A percentile compares a stretch with the other conserved stretches of the same genome.
phyloP scores from a whole-genome alignment of 192 early-diverging fungal species.

The Piromyces sp. region DNA sequence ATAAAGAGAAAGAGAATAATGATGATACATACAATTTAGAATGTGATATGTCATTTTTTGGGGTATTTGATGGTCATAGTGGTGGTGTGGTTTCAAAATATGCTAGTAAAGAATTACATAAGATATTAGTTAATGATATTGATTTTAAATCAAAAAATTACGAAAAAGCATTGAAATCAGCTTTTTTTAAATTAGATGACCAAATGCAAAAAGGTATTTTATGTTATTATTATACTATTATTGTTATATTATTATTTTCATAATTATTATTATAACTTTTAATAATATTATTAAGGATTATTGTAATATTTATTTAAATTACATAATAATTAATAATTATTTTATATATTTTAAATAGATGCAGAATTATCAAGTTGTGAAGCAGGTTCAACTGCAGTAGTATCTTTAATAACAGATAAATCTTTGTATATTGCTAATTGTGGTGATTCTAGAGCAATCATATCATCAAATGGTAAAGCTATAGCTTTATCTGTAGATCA shows the following conservation, averaged over 20 bases:
- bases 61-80: neutral
- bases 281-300: too few species aligned
- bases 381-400: slow-evolving; percentile 91
- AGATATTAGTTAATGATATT: slow-evolving; percentile 39
- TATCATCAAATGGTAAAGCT: slow-evolving; percentile 58
- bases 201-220: slow-evolving; percentile 49
- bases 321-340: too few species aligned
- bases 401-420: slow-evolving; percentile 53
- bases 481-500: slow-evolving; percentile 79
- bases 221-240: too few species aligned
- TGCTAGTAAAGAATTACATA: slow-evolving; percentile 60
- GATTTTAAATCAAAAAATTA: slow-evolving; percentile 53
- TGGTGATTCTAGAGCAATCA: slow-evolving; percentile 85
- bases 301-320: too few species aligned
- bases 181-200: slow-evolving; percentile 64
- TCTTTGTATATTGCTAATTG: slow-evolving; percentile 74
- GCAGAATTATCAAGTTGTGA: slow-evolving; percentile 60
- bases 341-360: too few species aligned
- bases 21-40: neutral
- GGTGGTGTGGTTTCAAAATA: slow-evolving; percentile 50
- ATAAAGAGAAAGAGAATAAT: neutral
- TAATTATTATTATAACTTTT: too few species aligned
- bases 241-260: too few species aligned
- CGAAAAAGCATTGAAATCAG: slow-evolving; percentile 57
- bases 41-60: neutral